Evolutionary conservation across 768 basidiomycete genomes (phyloP), one percentile per base, ranked within the genome.

Genomic region (Rhodotorula kratochvilovae): DNA sequence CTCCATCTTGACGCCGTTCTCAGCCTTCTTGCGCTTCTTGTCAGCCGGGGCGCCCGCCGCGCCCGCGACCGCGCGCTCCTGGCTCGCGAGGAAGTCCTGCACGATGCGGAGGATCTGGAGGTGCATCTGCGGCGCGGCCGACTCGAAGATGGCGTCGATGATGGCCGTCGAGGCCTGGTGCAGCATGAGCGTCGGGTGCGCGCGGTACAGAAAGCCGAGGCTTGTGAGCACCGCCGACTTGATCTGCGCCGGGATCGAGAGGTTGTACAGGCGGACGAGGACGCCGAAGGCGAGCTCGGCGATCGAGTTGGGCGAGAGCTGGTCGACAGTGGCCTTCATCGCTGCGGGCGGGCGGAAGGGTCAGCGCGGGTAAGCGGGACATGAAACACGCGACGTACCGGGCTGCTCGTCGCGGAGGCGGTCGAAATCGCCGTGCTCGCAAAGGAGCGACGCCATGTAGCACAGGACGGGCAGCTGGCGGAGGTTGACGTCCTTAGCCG

Each of bases 341-440:
- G 50, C 66, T 58, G 62, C 7, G 36, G 23, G 36, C 8, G 11
- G 11, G n/a, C 5, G n/a, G 19, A 25, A 25, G 39, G 12, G 55
- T 68, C 51, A 72, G 58, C 19, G 19, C 12, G 23, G 13, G 27
- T 27, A 7, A 33, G 23, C 6, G n/a, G n/a, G n/a, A n/a, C n/a
- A n/a, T 12, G 31, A 21, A 12, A 43, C 27, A 10, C 27, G 25
- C 15, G 36, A 33, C 66, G 33, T 5, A 71, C 73, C 60, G 0
- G 27, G 55, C 45, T 60, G 19, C 43, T 65, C 51, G 29, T 63
- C 36, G 27, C 91, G 85, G 19, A 97, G 81, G 3, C 82, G 81
- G 78, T 98, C 94, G 76, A 97, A 92, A 70, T 92, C 84, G 74
- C 90, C 94, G 78, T 95, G 86, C 80, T 97, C 92, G 51, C 88